Evolutionary conservation across 768 basidiomycete genomes (phyloP).

Genomic region (Suillus tomentosus): DNA sequence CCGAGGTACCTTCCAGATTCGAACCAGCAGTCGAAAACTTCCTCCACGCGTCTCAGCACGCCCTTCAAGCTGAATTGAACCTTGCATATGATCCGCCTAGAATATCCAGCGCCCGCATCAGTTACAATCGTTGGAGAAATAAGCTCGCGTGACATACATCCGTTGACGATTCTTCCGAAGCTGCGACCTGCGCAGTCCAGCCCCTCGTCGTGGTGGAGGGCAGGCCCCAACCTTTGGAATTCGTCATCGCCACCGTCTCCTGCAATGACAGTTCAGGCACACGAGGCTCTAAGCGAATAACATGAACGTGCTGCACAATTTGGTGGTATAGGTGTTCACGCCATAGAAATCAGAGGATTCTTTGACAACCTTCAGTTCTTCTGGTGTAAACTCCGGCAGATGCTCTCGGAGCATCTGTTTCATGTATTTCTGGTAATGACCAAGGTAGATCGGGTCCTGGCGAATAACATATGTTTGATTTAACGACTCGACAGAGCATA

Average conservation of each 20-base stretch:
- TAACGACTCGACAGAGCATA: background rate
- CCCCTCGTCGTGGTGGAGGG: no score
- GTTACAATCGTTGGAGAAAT: no score
- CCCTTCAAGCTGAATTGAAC: constrained; percentile 51
- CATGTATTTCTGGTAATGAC: constrained; percentile 64
- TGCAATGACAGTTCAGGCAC: constrained; percentile 22
- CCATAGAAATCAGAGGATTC: constrained; percentile 73
- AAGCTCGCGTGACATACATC: no score
- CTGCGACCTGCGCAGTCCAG: no score
- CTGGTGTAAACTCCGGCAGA: constrained; percentile 56
- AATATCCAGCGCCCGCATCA: no score
- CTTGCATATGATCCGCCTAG: no score
- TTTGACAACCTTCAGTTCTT: constrained; percentile 57
- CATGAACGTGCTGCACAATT: constrained; percentile 51
- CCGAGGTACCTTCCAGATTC: constrained; percentile 88
- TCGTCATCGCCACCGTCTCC: constrained; percentile 63
- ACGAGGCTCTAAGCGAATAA: background rate
- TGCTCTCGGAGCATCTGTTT: constrained; percentile 56
- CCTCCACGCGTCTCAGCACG: constrained; percentile 83
- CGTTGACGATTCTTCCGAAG: no score
- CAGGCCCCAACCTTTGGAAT: constrained; percentile 40
- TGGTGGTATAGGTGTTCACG: constrained; percentile 73
- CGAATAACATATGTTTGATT: background rate
- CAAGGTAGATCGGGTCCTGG: constrained; percentile 70
- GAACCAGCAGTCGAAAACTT: constrained; percentile 99